Evolutionary conservation across 805 yeast species (phyloP).

Genomic region (Starmerella stigmatis): DNA sequence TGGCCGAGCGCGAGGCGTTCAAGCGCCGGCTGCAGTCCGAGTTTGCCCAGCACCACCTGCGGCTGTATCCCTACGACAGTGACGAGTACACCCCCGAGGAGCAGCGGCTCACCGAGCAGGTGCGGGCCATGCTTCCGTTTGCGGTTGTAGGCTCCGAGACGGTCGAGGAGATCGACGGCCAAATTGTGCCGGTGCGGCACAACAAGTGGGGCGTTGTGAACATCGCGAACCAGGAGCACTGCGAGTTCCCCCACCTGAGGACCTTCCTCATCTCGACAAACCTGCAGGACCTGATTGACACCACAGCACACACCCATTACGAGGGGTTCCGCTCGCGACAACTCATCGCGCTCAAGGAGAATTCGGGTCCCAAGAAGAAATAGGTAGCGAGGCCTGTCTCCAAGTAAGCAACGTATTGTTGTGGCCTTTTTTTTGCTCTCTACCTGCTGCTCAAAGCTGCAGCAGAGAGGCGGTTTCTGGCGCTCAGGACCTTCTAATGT

Average conservation of each 20-base stretch:
- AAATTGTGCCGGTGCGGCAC: conserved; percentile 75
- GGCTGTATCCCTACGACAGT: conserved; percentile 63
- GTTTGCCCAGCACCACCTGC: conserved; percentile 59
- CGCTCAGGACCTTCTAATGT: no score
- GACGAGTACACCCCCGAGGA: conserved; percentile 40
- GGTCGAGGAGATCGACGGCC: conserved; percentile 65
- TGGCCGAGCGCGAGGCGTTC: conserved; percentile 69
- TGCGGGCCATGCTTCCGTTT: conserved; percentile 53
- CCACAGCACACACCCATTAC: conserved; percentile 78
- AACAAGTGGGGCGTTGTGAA: conserved; percentile 90
- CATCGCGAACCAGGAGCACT: conserved; percentile 87
- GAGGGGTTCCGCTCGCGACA: conserved; percentile 91
- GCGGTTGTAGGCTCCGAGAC: conserved; percentile 88
- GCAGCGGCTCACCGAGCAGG: conserved; percentile 27
- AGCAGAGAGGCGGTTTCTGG: no score
- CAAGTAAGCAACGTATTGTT: background rate
- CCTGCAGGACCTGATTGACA: conserved; percentile 88
- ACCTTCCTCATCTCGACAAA: conserved; percentile 93
- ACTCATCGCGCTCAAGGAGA: conserved; percentile 85
- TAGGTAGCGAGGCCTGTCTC: background rate
- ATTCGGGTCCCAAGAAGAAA: conserved; percentile 30
- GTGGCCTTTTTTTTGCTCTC: no score
- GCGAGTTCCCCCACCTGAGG: conserved; percentile 89
- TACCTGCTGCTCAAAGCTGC: no score
- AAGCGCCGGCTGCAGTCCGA: conserved; percentile 67